Evolutionary conservation across 2,329 filamentous ascomycete genomes (phyloP).

Genomic region (Ophiostoma australiae): DNA sequence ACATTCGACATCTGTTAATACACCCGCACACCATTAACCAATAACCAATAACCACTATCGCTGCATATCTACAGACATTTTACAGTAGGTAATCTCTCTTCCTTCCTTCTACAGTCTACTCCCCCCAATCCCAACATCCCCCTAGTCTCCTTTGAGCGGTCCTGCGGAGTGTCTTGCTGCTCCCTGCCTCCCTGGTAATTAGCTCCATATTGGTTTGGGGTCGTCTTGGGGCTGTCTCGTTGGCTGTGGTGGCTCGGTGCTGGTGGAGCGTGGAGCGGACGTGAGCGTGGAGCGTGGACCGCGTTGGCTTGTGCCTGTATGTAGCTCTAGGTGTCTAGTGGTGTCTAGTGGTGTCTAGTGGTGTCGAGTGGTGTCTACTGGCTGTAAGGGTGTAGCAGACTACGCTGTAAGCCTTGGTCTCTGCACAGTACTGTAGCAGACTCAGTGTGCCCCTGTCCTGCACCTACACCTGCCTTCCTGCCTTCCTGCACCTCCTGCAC

Average conservation of each 20-base stretch:
- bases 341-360: background rate
- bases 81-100: slow-evolving; percentile 1
- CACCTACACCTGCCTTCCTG: no score
- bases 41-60: background rate
- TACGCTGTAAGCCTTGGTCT: no score
- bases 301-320: background rate
- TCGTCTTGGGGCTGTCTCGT: slow-evolving; percentile 10
- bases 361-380: background rate
- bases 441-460: no score
- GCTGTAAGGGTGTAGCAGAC: background rate
- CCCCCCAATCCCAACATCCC: background rate
- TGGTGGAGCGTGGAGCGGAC: background rate
- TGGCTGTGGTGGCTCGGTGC: background rate
- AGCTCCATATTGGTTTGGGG: slow-evolving; percentile 13
- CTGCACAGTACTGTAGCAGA: no score
- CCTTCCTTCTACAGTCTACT: background rate
- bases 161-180: slow-evolving; percentile 14
- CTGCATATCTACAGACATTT: background rate
- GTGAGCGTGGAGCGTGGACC: background rate
- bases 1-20: background rate
- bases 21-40: background rate
- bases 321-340: background rate
- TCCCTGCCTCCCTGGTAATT: slow-evolving; percentile 17
- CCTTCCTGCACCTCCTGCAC: background rate
- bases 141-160: slow-evolving; percentile 8